Base-by-base conservation (phyloP, 306 rosid genomes). In the Fagus crenata region DNA sequence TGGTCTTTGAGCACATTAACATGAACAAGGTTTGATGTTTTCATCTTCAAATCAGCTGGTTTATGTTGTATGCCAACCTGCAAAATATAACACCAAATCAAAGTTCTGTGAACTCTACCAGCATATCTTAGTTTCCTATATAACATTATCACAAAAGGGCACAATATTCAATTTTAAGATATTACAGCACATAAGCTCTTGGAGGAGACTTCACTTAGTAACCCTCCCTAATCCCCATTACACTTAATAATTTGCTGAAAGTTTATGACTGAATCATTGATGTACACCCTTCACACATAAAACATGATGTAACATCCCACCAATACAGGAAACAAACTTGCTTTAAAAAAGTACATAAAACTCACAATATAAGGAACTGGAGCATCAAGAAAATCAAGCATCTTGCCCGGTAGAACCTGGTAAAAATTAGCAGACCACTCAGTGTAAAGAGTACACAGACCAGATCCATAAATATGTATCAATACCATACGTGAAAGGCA, bases 321-420 rank as follows among this genome's bases (percentile, higher is more conserved):
- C 49, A 32, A 4, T 61, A 63, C 9, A 63, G 3, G 41, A 13
- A 35, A 32, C n/a, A 31, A 35, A 35, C 69, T 67, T 17, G 71
- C 46, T 37, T 39, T 40, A 67, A 18, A 39, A 67, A 6, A 60
- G 15, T 60, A 49, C 15, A n/a, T 60, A 54, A 72, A 72, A 82
- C 99, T 90, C 86, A 95, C 99, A 76, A 95, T 89, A 74, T 87
- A 95, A 58, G 99, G 99, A 82, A 95, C 97, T 70, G 98, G 99
- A 40, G 97, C 99, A 72, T 92, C 99, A 75, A 95, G 93, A 89
- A 95, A 93, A 78, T 95, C 99, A 74, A 87, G 74, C 93, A 95
- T 95, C 71, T 32, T 84, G 63, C 78, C 89, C 5, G 99, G 99
- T 79, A 95, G 86, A 81, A 92, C 89, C 99, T 95, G 89, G 59